Conservation (phyloP, 1,139 yeast genomes). For the Hemisphaericaspora lyxosophila region DNA sequence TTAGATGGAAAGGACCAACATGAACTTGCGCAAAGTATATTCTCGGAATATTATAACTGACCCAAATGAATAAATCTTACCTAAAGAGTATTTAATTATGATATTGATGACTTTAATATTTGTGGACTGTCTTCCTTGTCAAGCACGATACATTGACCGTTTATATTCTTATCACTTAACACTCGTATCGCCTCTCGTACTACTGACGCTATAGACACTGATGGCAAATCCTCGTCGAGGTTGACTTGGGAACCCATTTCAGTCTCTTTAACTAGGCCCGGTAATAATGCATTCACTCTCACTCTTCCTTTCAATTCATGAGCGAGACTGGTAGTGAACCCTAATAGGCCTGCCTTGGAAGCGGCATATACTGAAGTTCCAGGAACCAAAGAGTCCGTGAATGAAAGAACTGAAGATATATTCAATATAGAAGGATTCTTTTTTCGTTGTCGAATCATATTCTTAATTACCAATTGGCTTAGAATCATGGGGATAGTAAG, state of each 20-base stretch:
- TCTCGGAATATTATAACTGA: slow-evolving; percentile 1
- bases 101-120: slow-evolving; percentile 1
- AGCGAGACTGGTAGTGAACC: slow-evolving; percentile 65
- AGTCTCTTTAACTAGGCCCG: slow-evolving; percentile 73
- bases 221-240: slow-evolving; percentile 11
- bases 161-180: slow-evolving; percentile 30
- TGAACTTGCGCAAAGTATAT: slow-evolving; percentile 2
- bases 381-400: slow-evolving; percentile 33
- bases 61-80: too few species aligned
- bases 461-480: slow-evolving; percentile 37
- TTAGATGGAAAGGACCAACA: background rate
- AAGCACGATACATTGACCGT: slow-evolving; percentile 37
- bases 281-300: slow-evolving; percentile 65
- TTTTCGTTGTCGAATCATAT: slow-evolving; percentile 7
- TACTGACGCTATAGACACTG: slow-evolving; percentile 23
- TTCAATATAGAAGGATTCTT: slow-evolving; percentile 48
- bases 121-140: slow-evolving; percentile 6
- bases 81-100: too few species aligned
- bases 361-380: slow-evolving; percentile 83
- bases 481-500: slow-evolving; percentile 65
- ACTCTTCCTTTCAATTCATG: slow-evolving; percentile 55
- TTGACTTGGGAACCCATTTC: slow-evolving; percentile 54
- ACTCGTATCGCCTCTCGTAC: slow-evolving; percentile 30
- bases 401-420: slow-evolving; percentile 70
- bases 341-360: slow-evolving; percentile 73